Conservation (phyloP, 2,329 filamentous ascomycete genomes). For the Venturia carpophila region DNA sequence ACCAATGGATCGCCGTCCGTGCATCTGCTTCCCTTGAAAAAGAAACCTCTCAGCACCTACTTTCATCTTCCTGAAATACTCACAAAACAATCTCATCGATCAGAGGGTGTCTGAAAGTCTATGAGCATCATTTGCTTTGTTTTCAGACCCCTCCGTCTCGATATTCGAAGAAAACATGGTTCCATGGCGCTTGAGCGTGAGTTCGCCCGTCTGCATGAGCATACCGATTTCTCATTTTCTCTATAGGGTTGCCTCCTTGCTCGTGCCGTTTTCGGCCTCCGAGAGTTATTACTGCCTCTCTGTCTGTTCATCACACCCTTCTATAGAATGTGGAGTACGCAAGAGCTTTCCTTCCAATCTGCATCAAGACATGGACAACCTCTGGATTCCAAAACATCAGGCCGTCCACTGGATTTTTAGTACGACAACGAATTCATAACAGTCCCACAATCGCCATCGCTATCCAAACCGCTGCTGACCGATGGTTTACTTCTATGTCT, state of each 20-base stretch:
- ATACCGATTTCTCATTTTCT: not conserved
- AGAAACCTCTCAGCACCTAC: not conserved
- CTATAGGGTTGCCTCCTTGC: too few relatives aligned
- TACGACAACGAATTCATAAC: not conserved
- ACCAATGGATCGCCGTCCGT: not conserved
- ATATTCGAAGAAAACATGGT: not conserved
- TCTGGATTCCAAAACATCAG: too few relatives aligned
- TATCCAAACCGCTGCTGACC: not conserved
- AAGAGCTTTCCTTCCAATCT: not conserved
- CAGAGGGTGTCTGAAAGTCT: not conserved
- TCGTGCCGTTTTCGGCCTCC: too few relatives aligned
- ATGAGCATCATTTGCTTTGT: not conserved
- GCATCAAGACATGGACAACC: not conserved
- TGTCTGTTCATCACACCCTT: too few relatives aligned
- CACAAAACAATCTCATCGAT: not conserved
- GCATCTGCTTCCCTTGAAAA: not conserved
- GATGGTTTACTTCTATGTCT: not conserved
- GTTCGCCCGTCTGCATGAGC: not conserved
- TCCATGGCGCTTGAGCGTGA: not conserved
- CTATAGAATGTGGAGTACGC: too few relatives aligned
- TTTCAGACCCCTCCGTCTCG: not conserved
- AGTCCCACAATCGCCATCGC: not conserved
- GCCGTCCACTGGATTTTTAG: not conserved
- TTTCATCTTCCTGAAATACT: not conserved
- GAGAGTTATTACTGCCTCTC: too few relatives aligned